Conservation (phyloP, 2,329 filamentous ascomycete genomes). For the Madurella mycetomatis region DNA sequence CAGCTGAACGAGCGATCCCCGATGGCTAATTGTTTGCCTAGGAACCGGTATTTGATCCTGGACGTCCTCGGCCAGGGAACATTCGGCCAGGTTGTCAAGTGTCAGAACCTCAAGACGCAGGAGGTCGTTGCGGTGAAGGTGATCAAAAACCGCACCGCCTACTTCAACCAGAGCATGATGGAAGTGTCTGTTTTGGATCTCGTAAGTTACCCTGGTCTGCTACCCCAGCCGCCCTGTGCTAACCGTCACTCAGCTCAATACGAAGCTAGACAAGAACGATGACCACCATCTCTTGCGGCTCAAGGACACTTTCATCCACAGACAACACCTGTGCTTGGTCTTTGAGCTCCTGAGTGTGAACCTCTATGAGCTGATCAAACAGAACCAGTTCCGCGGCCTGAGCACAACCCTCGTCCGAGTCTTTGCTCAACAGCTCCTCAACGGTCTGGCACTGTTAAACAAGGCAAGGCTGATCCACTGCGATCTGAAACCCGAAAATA, state of each 20-base stretch:
- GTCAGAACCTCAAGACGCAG: conserved; percentile 95
- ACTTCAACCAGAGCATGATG: conserved; percentile 99
- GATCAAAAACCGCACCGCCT: conserved; percentile 97
- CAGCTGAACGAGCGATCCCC: conserved; percentile 8
- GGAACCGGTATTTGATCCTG: conserved; percentile 92
- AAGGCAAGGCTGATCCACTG: conserved; percentile 97
- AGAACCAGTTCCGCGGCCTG: conserved; percentile 96
- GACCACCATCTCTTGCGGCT: conserved; percentile 92
- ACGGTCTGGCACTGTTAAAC: conserved; percentile 85
- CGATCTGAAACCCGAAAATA: conserved; percentile 97
- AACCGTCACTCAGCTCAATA: conserved; percentile 67
- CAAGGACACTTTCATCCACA: conserved; percentile 97
- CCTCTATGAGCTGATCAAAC: conserved; percentile 97
- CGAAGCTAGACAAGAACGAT: conserved; percentile 98
- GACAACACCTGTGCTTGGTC: conserved; percentile 92
- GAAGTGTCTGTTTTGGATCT: conserved; percentile 96
- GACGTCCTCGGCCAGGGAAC: conserved; percentile 97
- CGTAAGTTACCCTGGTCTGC: conserved; percentile 46
- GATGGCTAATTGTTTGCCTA: conserved; percentile 32
- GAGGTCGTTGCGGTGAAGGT: conserved; percentile 99
- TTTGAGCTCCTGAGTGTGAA: conserved; percentile 97
- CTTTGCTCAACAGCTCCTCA: conserved; percentile 94
- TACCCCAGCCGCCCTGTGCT: not conserved
- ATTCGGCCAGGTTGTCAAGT: conserved; percentile 98
- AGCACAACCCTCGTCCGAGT: conserved; percentile 96